These are phyloP conservation scores for Eucalyptus cloeziana DNA, from an alignment of 345 rosid species.

Conservation along the genomic window DNA sequence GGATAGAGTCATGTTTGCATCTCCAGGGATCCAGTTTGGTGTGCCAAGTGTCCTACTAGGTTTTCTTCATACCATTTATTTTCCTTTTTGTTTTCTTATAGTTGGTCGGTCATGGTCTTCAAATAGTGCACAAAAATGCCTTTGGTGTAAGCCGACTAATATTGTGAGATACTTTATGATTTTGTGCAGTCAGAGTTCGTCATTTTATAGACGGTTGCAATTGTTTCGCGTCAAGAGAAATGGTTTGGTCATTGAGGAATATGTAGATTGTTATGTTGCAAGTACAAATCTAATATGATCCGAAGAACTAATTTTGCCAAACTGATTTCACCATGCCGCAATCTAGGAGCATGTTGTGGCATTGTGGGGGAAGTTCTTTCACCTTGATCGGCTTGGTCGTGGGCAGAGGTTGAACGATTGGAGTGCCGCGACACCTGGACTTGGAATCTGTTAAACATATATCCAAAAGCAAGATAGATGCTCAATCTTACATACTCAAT, in stretches of 20 bases:
- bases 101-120: neutral
- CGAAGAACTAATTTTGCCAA: neutral
- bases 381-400: neutral
- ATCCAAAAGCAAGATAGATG: neutral
- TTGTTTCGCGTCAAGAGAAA: neutral
- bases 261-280: neutral
- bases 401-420: neutral
- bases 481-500: neutral
- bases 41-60: neutral
- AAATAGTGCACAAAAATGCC: neutral
- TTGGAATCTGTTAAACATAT: neutral
- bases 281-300: neutral
- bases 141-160: neutral
- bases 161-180: neutral
- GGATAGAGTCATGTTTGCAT: constrained; percentile 10
- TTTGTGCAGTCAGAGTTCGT: neutral
- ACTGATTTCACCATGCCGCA: neutral
- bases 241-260: neutral
- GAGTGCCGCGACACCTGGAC: neutral
- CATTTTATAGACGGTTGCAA: neutral
- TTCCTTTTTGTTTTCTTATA: neutral
- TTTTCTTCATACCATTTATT: neutral
- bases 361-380: neutral
- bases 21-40: constrained; percentile 9
- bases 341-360: neutral